Percentiles rank a stretch among this genome's conserved stretches.
These are phyloP conservation scores for Protomyces lactucae-debilis DNA, from an alignment of 1,139 yeast species.

Conservation along the genomic window DNA sequence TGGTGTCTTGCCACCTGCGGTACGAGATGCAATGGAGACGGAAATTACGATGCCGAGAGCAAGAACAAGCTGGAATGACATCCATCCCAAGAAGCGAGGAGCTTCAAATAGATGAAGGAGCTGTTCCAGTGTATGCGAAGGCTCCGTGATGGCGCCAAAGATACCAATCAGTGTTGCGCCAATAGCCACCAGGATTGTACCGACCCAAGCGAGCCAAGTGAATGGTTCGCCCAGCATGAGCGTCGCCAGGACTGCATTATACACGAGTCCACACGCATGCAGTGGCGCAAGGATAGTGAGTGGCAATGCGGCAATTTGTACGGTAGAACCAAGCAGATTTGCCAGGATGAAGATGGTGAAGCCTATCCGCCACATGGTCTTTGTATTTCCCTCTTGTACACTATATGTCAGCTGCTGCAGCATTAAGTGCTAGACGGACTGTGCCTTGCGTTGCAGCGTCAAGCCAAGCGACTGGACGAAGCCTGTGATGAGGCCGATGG, in stretches of 20 bases:
- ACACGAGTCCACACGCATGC: conserved; percentile 81
- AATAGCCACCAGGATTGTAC: conserved; percentile 61
- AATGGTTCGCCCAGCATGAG: conserved; percentile 64
- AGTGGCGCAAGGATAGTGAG: conserved; percentile 73
- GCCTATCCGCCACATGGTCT: conserved; percentile 65
- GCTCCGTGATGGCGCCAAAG: conserved; percentile 58
- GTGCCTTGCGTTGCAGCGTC: conserved; percentile 78
- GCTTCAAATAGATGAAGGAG: conserved; percentile 45
- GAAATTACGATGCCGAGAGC: conserved; percentile 36
- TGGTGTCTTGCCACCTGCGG: conserved; percentile 36
- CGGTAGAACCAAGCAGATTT: conserved; percentile 73
- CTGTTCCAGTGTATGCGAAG: conserved; percentile 49
- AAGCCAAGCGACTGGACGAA: conserved; percentile 76
- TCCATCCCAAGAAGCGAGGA: conserved; percentile 48
- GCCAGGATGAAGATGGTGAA: conserved; percentile 64
- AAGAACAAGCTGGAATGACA: conserved; percentile 39
- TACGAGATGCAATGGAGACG: conserved; percentile 32
- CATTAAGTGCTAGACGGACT: conserved; percentile 40
- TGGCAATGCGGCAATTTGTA: conserved; percentile 80
- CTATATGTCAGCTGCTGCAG: conserved; percentile 32
- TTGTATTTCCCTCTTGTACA: conserved; percentile 23
- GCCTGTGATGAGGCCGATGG: conserved; percentile 67
- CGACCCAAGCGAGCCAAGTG: conserved; percentile 41
- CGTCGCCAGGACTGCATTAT: conserved; percentile 72
- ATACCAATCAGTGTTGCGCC: conserved; percentile 82